phyloP scores from a whole-genome alignment of 31 red algal species.

The Endocladia muricata region DNA sequence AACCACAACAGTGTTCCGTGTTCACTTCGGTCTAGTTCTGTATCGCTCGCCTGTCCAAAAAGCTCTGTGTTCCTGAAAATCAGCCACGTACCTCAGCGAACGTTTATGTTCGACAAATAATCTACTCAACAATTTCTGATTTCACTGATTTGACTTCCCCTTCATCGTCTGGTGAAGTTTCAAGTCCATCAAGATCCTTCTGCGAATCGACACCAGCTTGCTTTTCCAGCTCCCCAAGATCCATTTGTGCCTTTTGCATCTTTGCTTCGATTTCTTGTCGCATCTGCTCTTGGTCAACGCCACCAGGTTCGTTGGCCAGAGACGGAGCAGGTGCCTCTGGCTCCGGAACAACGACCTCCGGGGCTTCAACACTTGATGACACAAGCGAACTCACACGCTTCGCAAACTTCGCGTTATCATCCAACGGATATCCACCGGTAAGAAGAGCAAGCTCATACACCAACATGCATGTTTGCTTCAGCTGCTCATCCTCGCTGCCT shows the following conservation, averaged over 20 bases:
- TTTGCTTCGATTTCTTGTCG: constrained; percentile 15
- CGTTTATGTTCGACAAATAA: no score
- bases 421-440: constrained; percentile 75
- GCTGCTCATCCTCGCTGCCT: constrained; percentile 39
- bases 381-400: constrained; percentile 78
- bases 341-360: constrained; percentile 50
- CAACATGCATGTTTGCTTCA: constrained; percentile 66
- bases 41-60: no score
- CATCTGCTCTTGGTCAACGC: constrained; percentile 3
- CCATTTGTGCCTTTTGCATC: constrained; percentile 14
- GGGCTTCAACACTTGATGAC: constrained; percentile 39
- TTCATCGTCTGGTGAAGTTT: no score
- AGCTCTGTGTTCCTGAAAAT: no score
- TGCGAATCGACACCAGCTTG: no score
- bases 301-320: constrained; percentile 26
- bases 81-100: no score
- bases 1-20: no score
- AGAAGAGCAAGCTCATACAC: constrained; percentile 87
- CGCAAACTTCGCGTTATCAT: constrained; percentile 77
- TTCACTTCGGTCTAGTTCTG: no score
- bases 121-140: no score
- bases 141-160: no score
- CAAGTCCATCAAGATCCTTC: no score
- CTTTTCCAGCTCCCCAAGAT: no score
- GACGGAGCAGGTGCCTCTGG: constrained; percentile 44